Evolutionary conservation across 768 basidiomycete genomes (phyloP).

Genomic region (Mycena kentingensis): DNA sequence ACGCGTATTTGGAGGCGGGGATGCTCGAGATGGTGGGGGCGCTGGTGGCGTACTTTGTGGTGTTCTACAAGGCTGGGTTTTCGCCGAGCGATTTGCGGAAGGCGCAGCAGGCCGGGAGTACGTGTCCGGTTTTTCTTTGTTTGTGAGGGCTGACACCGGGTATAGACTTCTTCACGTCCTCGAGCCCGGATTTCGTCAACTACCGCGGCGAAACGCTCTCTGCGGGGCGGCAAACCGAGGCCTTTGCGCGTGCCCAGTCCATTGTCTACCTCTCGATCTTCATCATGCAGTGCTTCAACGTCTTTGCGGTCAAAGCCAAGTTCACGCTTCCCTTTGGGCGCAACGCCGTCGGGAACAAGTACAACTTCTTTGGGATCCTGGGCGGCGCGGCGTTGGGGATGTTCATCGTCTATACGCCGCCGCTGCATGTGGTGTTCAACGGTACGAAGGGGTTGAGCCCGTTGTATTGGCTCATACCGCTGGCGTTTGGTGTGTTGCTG

Average conservation of each 20-base stretch:
- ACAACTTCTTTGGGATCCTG: slow-evolving; percentile 65
- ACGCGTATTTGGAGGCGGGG: slow-evolving; percentile 67
- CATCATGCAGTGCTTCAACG: slow-evolving; percentile 71
- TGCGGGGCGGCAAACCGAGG: slow-evolving; percentile 55
- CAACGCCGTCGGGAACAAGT: slow-evolving; percentile 56
- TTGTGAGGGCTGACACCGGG: not conserved
- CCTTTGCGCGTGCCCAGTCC: slow-evolving; percentile 61
- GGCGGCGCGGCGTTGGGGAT: slow-evolving; percentile 64
- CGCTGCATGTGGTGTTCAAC: slow-evolving; percentile 68
- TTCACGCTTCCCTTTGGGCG: slow-evolving; percentile 66
- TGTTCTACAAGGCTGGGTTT: slow-evolving; percentile 65
- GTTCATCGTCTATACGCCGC: slow-evolving; percentile 70
- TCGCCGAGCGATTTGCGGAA: slow-evolving; percentile 54
- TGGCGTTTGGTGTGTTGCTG: slow-evolving; percentile 57
- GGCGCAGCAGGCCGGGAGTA: slow-evolving; percentile 49
- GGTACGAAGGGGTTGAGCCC: slow-evolving; percentile 59
- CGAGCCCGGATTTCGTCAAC: slow-evolving; percentile 58
- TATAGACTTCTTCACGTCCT: slow-evolving; percentile 52
- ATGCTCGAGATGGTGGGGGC: slow-evolving; percentile 58
- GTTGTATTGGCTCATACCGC: slow-evolving; percentile 69
- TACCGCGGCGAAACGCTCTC: slow-evolving; percentile 47
- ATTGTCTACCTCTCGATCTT: slow-evolving; percentile 70
- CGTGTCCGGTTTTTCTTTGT: slow-evolving; percentile 5
- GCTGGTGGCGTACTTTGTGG: slow-evolving; percentile 65
- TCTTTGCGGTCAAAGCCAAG: slow-evolving; percentile 68